phyloP scores from a whole-genome alignment of 2,329 filamentous ascomycete species.

The Trichoderma asperellum region DNA sequence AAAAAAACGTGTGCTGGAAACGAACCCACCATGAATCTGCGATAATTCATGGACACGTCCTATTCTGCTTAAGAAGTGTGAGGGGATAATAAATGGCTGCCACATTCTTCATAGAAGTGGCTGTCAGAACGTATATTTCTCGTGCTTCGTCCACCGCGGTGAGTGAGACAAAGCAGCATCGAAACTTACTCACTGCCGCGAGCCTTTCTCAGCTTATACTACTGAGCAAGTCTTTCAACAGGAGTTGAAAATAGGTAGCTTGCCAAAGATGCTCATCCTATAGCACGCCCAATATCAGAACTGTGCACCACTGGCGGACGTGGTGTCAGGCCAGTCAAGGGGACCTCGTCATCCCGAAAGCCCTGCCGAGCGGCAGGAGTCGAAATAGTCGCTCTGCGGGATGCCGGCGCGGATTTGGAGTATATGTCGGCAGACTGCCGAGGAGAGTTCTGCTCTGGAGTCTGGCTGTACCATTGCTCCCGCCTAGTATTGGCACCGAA shows the following conservation, averaged over 20 bases:
- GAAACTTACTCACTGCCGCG: not conserved
- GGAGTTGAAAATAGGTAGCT: not conserved
- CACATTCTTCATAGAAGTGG: not conserved
- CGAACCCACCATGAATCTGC: not conserved
- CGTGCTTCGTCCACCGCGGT: not conserved
- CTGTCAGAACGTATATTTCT: conserved; percentile 24
- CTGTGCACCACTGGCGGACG: conserved; percentile 53
- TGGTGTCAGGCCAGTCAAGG: conserved; percentile 53
- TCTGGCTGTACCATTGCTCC: conserved; percentile 47
- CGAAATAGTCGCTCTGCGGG: conserved; percentile 38
- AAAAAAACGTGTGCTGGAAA: conserved; percentile 1
- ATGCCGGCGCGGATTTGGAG: conserved; percentile 33
- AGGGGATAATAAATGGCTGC: not conserved
- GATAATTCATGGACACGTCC: not conserved
- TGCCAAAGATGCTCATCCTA: conserved; percentile 48
- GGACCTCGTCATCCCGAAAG: conserved; percentile 52
- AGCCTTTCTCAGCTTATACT: not conserved
- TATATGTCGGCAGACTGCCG: conserved; percentile 42
- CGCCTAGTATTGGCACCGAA: conserved; percentile 48
- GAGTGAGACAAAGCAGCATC: not conserved
- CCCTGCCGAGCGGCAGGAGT: conserved; percentile 48
- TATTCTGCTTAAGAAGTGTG: not conserved
- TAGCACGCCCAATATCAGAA: conserved; percentile 57
- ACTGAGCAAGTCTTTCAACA: not conserved
- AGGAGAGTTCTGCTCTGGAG: conserved; percentile 41